Evolutionary conservation across 805 yeast genomes (phyloP), one percentile per base, ranked within the genome.

Genomic region (Starmerella geochares): DNA sequence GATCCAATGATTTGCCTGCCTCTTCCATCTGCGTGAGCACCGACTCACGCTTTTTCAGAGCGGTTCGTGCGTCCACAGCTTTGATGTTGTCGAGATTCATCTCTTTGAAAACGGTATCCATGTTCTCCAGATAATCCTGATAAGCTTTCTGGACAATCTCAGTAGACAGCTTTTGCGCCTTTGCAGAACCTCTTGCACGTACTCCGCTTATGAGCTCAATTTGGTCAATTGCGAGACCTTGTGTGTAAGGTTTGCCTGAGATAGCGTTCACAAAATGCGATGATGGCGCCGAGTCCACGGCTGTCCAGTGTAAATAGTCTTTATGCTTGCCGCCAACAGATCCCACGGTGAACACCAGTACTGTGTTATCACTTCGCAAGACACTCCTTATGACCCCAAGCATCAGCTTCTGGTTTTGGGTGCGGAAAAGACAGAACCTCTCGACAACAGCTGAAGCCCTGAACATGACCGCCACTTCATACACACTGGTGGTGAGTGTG

Each of bases 401-500:
- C 37, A 31, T 31, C 4, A 42, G 20, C 3, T 31, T 42, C 8
- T 36, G 28, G 14, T 6, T 20, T 1, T 8, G 13, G 1, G 14
- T 9, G 3, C 46, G 25, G 23, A 16, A 42, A 3, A 42, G 9
- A 20, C 36, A 29, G 37, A 42, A 42, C n/a, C 46, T 17, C 13
- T 42, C 28, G 13, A 42, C 14, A 14, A 42, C 16, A 14, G 36
- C 17, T 3, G 46, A 28, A 3, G 46, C 19, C n/a, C 14, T 19
- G 20, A 31, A 40, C 3, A 29, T n/a, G 8, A 36, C 13, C 3
- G 31, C 39, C 4, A 19, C 27, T 28, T 46, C 47, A 39, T 47
- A 47, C n/a, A 51, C 41, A 1, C 13, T 16, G 23, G 38, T 20
- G 10, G 50, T 49, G 16, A 43, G 47, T 14, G 16, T 25, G 10